Evolutionary conservation across 1,139 yeast genomes (phyloP).

Genomic region (Scheffersomyces lignicola): DNA sequence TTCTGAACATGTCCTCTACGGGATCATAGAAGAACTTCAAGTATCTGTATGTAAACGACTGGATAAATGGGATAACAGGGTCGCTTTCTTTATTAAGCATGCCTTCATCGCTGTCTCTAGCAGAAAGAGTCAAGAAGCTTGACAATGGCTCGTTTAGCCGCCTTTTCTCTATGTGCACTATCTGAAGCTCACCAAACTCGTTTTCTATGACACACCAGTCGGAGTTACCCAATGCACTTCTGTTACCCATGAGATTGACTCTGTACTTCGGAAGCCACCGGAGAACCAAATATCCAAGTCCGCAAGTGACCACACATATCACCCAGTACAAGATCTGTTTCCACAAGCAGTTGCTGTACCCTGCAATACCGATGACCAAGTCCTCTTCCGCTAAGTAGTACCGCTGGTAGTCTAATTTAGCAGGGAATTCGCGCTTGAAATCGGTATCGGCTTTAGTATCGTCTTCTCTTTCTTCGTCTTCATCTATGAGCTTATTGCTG

Average conservation of each 20-base stretch:
- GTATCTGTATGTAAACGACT: constrained; percentile 78
- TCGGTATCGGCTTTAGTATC: constrained; percentile 31
- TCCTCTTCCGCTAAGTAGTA: constrained; percentile 96
- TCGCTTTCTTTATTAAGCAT: constrained; percentile 34
- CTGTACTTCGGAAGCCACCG: constrained; percentile 86
- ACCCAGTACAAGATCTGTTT: constrained; percentile 51
- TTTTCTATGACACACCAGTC: constrained; percentile 95
- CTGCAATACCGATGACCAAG: constrained; percentile 90
- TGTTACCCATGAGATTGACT: constrained; percentile 65
- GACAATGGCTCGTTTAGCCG: constrained; percentile 74
- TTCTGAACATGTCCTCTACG: constrained; percentile 76
- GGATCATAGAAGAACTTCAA: constrained; percentile 83
- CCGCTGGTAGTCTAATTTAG: constrained; percentile 60
- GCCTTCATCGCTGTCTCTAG: constrained; percentile 12
- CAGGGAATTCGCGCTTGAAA: constrained; percentile 42
- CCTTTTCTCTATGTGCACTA: constrained; percentile 53
- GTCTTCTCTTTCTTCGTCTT: constrained; percentile 14
- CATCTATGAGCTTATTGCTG: constrained; percentile 20
- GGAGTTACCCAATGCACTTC: constrained; percentile 71
- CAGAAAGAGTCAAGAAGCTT: constrained; percentile 50
- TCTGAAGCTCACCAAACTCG: constrained; percentile 82
- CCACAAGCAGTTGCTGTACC: constrained; percentile 59
- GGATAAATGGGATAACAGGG: constrained; percentile 69
- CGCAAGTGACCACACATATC: constrained; percentile 61
- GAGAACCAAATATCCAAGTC: constrained; percentile 68